These are phyloP conservation scores for Crucibulum laeve DNA, from an alignment of 768 basidiomycete species.

Conservation along the genomic window DNA sequence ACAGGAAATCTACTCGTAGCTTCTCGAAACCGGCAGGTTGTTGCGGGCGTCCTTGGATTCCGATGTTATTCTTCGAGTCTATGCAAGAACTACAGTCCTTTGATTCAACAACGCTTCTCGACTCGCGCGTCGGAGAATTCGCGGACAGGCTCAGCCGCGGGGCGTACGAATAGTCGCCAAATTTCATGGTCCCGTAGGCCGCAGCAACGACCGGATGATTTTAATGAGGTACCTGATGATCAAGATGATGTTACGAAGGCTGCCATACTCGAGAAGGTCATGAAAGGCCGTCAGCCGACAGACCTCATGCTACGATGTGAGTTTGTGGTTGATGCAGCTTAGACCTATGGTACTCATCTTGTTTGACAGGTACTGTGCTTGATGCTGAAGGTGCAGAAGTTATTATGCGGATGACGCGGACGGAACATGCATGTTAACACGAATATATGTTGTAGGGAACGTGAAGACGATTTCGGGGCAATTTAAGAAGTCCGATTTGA, in stretches of 20 bases:
- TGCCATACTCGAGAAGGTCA: slow-evolving; percentile 77
- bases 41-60: background rate
- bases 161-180: slow-evolving; percentile 8
- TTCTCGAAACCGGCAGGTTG: slow-evolving; percentile 1
- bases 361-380: slow-evolving; percentile 72
- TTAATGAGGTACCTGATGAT: slow-evolving; percentile 26
- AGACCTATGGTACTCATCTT: too few species aligned
- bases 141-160: too few species aligned
- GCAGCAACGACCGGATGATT: slow-evolving; percentile 21
- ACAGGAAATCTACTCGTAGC: background rate
- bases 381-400: slow-evolving; percentile 67
- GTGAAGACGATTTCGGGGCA: slow-evolving; percentile 86
- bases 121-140: background rate
- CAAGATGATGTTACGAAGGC: slow-evolving; percentile 71
- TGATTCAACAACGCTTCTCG: background rate
- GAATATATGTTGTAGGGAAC: slow-evolving; percentile 46
- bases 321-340: slow-evolving; percentile 25
- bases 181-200: slow-evolving; percentile 33
- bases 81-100: background rate
- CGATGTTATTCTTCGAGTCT: background rate
- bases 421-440: slow-evolving; percentile 14
- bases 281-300: slow-evolving; percentile 83
- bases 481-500: slow-evolving; percentile 88
- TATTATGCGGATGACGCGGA: slow-evolving; percentile 7
- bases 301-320: slow-evolving; percentile 90